phyloP scores from a whole-genome alignment of 257 asterid species.

The Parsonsia alboflavescens region DNA sequence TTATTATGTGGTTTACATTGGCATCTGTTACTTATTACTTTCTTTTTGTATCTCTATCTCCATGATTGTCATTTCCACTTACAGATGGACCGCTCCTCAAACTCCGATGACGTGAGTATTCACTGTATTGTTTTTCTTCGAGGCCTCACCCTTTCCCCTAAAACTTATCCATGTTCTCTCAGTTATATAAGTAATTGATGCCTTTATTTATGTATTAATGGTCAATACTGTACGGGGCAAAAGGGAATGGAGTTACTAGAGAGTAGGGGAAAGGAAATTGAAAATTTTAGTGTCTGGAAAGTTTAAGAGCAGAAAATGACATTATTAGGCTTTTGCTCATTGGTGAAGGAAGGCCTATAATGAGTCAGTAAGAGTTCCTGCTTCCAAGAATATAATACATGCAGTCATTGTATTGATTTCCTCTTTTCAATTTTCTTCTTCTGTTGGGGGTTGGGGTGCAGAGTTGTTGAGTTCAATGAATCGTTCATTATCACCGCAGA shows the following conservation, averaged over 20 bases:
- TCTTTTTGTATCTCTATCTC: conserved; percentile 4
- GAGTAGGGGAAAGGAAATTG: neutral
- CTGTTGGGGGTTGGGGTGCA: neutral
- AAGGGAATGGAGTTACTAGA: neutral
- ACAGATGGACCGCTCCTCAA: conserved; percentile 16
- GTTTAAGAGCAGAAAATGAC: neutral
- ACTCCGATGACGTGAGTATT: conserved; percentile 21
- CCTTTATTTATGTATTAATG: neutral
- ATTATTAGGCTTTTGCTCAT: neutral
- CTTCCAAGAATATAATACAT: neutral
- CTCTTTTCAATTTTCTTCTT: neutral
- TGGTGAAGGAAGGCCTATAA: neutral
- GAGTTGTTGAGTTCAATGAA: neutral
- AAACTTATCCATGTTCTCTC: neutral
- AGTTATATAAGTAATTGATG: conserved; percentile 10
- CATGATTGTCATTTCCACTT: neutral
- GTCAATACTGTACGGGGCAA: neutral
- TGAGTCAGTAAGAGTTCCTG: neutral
- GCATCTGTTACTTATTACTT: neutral
- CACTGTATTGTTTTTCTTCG: neutral
- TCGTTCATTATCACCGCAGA: neutral
- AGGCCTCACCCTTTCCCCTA: neutral
- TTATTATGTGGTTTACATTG: neutral
- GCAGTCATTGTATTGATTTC: neutral
- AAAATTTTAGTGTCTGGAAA: neutral